phyloP scores from a whole-genome alignment of 208 protist genomes.

The Leishmania major region DNA sequence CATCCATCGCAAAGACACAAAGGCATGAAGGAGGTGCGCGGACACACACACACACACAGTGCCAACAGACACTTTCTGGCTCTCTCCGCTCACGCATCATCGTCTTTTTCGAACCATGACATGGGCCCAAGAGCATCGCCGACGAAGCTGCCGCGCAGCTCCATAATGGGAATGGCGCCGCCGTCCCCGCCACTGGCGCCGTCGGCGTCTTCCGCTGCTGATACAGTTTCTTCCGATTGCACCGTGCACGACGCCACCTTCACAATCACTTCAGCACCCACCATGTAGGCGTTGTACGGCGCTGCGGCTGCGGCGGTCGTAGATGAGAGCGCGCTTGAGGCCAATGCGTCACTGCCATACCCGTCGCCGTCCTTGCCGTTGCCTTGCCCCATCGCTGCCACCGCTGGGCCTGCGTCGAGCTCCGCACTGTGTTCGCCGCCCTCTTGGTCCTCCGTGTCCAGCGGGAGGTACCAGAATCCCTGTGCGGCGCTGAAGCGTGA shows the following conservation, averaged over 20 bases:
- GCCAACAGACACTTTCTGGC: neutral
- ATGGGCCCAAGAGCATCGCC: constrained; percentile 76
- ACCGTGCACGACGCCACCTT: constrained; percentile 56
- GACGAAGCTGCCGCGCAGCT: constrained; percentile 66
- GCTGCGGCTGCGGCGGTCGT: constrained; percentile 31
- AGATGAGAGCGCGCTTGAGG: constrained; percentile 44
- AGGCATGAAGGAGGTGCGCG: neutral
- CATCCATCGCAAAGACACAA: neutral
- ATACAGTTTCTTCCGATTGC: constrained; percentile 25
- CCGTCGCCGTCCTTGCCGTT: neutral
- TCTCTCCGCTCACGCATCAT: neutral
- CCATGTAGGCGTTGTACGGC: constrained; percentile 59
- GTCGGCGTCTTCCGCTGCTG: constrained; percentile 4
- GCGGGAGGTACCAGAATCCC: constrained; percentile 55
- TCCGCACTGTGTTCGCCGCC: constrained; percentile 20
- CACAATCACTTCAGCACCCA: constrained; percentile 73
- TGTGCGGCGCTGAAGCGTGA: constrained; percentile 50
- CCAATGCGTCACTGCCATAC: neutral
- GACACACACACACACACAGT: neutral
- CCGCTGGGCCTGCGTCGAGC: neutral
- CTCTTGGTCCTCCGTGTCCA: constrained; percentile 64
- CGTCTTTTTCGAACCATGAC: constrained; percentile 62
- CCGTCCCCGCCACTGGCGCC: neutral
- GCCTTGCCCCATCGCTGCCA: neutral
- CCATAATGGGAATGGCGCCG: constrained; percentile 46